Percentiles rank a stretch among this genome's conserved stretches.
Evolutionary conservation across 1,284 basidiomycete species (phyloP).

Genomic region (Boletus subluridellus): DNA sequence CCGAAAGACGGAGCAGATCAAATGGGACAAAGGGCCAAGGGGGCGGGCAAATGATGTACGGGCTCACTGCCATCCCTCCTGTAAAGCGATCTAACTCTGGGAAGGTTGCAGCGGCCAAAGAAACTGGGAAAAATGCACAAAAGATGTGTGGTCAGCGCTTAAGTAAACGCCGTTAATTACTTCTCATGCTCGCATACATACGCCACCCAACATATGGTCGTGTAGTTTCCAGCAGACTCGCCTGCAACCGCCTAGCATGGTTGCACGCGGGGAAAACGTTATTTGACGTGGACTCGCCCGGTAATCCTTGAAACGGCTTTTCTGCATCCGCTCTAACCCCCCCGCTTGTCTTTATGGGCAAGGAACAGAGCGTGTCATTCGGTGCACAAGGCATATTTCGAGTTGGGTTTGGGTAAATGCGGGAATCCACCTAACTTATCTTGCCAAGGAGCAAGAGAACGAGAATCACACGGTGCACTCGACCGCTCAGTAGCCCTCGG

Average conservation of each 20-base stretch:
- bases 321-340: not conserved
- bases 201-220: too few relatives aligned
- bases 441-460: not conserved
- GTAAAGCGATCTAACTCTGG: not conserved
- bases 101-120: slow-evolving; percentile 43
- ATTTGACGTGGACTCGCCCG: not conserved
- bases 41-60: slow-evolving; percentile 44
- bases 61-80: not conserved
- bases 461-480: too few relatives aligned
- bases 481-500: not conserved
- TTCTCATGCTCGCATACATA: not conserved
- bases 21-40: slow-evolving; percentile 21
- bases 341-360: not conserved
- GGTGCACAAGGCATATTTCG: not conserved
- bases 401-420: not conserved
- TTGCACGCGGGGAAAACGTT: not conserved
- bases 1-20: slow-evolving; percentile 37
- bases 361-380: not conserved
- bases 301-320: not conserved
- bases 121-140: slow-evolving; percentile 46
- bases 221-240: not conserved
- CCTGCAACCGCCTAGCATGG: not conserved
- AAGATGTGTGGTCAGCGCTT: slow-evolving; percentile 21
- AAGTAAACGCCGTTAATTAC: not conserved
- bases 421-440: not conserved